phyloP scores from a whole-genome alignment of 2,329 filamentous ascomycete genomes.

The Aspergillus transmontanensis region DNA sequence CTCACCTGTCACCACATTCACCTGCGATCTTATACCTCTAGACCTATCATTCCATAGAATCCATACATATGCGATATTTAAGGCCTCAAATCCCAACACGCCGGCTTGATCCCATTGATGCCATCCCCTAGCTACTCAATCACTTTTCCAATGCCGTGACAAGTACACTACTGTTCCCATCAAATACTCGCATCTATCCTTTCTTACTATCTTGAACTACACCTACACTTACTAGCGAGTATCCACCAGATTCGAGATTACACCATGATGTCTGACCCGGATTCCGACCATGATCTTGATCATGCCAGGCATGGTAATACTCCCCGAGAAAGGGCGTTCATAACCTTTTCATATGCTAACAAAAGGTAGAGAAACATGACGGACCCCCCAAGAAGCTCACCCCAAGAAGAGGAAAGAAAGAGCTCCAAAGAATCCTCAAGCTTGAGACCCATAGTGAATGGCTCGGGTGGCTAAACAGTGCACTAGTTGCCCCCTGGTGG shows the following conservation, averaged over 20 bases:
- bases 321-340: background rate
- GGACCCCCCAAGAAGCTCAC: background rate
- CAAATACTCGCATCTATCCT: no score
- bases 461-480: background rate
- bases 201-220: no score
- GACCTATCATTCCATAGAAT: no score
- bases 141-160: no score
- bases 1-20: no score
- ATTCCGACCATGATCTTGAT: background rate
- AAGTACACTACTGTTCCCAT: no score
- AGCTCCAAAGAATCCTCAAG: background rate
- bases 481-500: background rate
- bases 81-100: background rate
- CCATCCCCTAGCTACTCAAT: background rate
- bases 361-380: background rate
- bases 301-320: background rate
- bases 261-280: background rate
- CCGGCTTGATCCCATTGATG: background rate
- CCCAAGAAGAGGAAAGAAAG: background rate
- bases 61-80: no score
- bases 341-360: background rate
- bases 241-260: no score
- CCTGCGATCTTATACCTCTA: no score
- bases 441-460: background rate
- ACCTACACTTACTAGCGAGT: no score